Percentiles rank a stretch among this genome's conserved stretches.
phyloP scores from a whole-genome alignment of 1,284 basidiomycete species.

The Boletus sp. region DNA sequence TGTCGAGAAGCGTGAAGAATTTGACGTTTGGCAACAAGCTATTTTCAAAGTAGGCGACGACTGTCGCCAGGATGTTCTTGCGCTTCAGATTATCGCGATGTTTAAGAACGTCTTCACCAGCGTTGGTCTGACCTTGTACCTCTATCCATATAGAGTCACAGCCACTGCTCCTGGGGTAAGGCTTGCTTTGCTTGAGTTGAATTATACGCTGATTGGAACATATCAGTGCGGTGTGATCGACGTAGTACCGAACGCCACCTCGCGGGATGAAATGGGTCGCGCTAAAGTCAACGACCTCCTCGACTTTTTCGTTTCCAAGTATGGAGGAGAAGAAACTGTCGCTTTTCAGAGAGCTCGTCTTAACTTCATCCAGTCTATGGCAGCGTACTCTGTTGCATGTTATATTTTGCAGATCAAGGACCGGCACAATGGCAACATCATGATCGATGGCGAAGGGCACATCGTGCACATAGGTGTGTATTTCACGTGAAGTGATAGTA shows the following conservation, averaged over 20 bases:
- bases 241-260: slow-evolving; percentile 97
- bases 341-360: slow-evolving; percentile 91
- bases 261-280: slow-evolving; percentile 98
- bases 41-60: slow-evolving; percentile 99
- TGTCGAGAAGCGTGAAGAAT: slow-evolving; percentile 60
- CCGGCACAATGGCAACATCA: slow-evolving; percentile 98
- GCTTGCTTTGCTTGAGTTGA: slow-evolving; percentile 14
- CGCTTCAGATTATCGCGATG: slow-evolving; percentile 98
- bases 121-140: slow-evolving; percentile 88
- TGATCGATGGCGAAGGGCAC: slow-evolving; percentile 97
- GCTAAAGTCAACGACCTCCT: slow-evolving; percentile 97
- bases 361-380: slow-evolving; percentile 99
- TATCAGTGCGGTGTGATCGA: slow-evolving; percentile 95
- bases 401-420: slow-evolving; percentile 99
- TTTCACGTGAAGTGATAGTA: slow-evolving; percentile 7
- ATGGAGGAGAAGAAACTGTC: slow-evolving; percentile 86
- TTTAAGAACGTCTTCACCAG: slow-evolving; percentile 97
- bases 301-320: slow-evolving; percentile 94
- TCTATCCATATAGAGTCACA: slow-evolving; percentile 96
- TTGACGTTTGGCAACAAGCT: slow-evolving; percentile 96
- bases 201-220: neutral
- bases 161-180: slow-evolving; percentile 94
- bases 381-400: slow-evolving; percentile 98
- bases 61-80: slow-evolving; percentile 96
- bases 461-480: slow-evolving; percentile 93